Evolutionary conservation across 345 rosid species (phyloP).

Genomic region (Pugionium dolabratum): DNA sequence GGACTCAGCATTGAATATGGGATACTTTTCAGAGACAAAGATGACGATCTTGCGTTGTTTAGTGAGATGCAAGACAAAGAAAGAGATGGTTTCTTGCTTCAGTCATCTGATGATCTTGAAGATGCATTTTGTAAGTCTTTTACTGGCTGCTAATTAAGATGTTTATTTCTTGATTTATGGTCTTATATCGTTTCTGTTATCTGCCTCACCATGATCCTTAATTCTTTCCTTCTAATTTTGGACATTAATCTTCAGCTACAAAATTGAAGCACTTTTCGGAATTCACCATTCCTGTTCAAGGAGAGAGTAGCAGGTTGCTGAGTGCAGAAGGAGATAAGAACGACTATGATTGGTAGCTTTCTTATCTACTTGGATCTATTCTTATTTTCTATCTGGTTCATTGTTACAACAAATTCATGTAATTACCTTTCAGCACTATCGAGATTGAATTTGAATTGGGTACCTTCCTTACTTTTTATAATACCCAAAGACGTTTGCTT

Average conservation of each 20-base stretch:
- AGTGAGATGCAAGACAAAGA: constrained; percentile 75
- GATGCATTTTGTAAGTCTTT: constrained; percentile 72
- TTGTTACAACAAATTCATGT: background rate
- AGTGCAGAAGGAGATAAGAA: constrained; percentile 87
- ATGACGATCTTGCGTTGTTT: constrained; percentile 88
- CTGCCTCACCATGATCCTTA: background rate
- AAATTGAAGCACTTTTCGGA: constrained; percentile 83
- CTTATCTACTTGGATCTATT: constrained; percentile 10
- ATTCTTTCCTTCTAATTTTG: constrained; percentile 24
- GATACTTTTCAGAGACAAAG: constrained; percentile 61
- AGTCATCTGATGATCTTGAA: constrained; percentile 73
- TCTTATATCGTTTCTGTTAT: constrained; percentile 20
- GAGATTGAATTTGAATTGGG: background rate
- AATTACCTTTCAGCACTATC: background rate
- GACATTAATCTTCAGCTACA: constrained; percentile 53
- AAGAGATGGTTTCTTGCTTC: constrained; percentile 73
- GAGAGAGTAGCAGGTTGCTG: constrained; percentile 85
- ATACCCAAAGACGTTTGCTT: constrained; percentile 1
- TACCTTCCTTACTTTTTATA: constrained; percentile 1
- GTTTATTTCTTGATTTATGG: background rate
- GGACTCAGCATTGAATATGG: constrained; percentile 78
- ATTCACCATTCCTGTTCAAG: constrained; percentile 72
- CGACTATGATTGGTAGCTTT: constrained; percentile 90
- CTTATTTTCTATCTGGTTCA: constrained; percentile 10
- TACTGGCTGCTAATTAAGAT: background rate